Percentiles rank a stretch among this genome's conserved stretches.
Conservation (phyloP, 2,329 filamentous ascomycete species). For the Annulohypoxylon truncatum region DNA sequence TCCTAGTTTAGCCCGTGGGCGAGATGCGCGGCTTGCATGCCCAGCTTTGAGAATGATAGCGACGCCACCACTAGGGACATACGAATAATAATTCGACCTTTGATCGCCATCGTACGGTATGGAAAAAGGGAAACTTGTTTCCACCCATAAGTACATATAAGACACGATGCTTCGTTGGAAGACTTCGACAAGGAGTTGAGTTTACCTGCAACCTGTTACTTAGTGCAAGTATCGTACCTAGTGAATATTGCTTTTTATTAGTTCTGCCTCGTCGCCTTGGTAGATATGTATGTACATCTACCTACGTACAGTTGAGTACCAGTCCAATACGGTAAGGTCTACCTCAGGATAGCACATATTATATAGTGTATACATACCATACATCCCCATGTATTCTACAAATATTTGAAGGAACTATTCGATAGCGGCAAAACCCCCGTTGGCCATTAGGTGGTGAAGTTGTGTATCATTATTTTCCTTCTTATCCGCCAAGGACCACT, state of each 20-base stretch:
- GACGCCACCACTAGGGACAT: slow-evolving; percentile 32
- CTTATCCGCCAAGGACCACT: slow-evolving; percentile 5
- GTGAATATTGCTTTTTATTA: neutral
- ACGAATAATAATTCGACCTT: slow-evolving; percentile 25
- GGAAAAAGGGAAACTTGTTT: slow-evolving; percentile 18
- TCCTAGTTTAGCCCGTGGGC: slow-evolving; percentile 19
- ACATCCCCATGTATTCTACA: neutral
- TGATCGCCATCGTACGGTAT: slow-evolving; percentile 25
- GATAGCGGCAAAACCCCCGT: slow-evolving; percentile 15
- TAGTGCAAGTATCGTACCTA: neutral
- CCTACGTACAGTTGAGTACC: neutral
- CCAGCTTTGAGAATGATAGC: slow-evolving; percentile 26
- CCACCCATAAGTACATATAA: slow-evolving; percentile 12
- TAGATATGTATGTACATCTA: slow-evolving; percentile 4
- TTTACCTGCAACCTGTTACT: slow-evolving; percentile 10
- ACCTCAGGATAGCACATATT: neutral
- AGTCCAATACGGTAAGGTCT: neutral
- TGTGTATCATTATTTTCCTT: slow-evolving; percentile 22
- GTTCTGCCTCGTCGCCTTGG: neutral
- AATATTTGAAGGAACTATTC: neutral
- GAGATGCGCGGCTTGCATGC: slow-evolving; percentile 37
- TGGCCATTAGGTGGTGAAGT: slow-evolving; percentile 13
- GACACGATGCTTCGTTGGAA: slow-evolving; percentile 13
- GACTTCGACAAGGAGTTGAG: slow-evolving; percentile 14
- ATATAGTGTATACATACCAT: neutral